A percentile compares a stretch with the other conserved stretches of the same genome.
These are phyloP conservation scores for Zea luxurians DNA, from an alignment of 176 grass and related monocot genomes.

Conservation along the genomic window DNA sequence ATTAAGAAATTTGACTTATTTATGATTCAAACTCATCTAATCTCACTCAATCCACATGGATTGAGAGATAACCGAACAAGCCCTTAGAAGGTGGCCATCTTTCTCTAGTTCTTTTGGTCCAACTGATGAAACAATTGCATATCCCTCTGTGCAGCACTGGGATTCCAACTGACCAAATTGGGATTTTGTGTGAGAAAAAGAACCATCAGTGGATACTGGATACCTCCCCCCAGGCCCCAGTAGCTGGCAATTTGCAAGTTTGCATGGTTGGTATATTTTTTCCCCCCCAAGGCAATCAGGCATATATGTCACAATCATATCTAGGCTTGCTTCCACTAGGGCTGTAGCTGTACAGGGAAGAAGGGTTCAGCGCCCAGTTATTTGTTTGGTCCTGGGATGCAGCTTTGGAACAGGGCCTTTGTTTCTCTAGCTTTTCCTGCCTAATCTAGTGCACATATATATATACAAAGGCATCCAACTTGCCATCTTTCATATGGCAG, in stretches of 20 bases:
- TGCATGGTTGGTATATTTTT: slow-evolving; percentile 10
- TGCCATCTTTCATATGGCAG: slow-evolving; percentile 39
- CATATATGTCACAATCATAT: slow-evolving; percentile 39
- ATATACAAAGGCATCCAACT: slow-evolving; percentile 1
- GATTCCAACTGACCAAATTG: slow-evolving; percentile 31
- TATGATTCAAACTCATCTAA: too few species aligned
- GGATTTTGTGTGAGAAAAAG: slow-evolving; percentile 16
- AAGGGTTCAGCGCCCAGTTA: slow-evolving; percentile 31
- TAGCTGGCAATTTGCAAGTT: slow-evolving; percentile 37
- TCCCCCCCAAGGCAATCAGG: neutral
- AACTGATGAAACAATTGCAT: slow-evolving; percentile 27
- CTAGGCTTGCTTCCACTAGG: slow-evolving; percentile 23
- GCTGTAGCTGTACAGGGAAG: neutral
- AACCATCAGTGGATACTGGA: slow-evolving; percentile 11
- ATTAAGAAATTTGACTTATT: too few species aligned
- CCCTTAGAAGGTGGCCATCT: neutral
- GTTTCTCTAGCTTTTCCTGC: slow-evolving; percentile 16
- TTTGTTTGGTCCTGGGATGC: slow-evolving; percentile 31
- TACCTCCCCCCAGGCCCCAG: neutral
- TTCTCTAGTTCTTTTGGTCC: neutral
- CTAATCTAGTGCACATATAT: slow-evolving; percentile 25
- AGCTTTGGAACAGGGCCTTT: slow-evolving; percentile 23
- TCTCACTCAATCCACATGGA: too few species aligned
- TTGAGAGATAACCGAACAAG: too few species aligned
- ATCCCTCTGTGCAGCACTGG: slow-evolving; percentile 33